Evolutionary conservation across 164 flowering plant species (phyloP).

Genomic region (Kalanchoe fedtschenkoi): DNA sequence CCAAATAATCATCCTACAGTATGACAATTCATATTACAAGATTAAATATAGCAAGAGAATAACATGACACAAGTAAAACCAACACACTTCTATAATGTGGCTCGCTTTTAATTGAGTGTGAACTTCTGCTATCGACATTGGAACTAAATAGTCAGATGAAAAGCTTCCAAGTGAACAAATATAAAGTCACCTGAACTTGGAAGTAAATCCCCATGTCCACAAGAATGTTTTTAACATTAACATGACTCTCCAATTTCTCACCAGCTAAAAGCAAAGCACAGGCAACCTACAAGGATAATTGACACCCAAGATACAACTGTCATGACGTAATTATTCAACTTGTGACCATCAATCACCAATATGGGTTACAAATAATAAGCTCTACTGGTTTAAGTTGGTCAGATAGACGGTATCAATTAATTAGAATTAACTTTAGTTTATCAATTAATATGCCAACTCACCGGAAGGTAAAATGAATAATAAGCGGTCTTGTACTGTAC

Average conservation of each 20-base stretch:
- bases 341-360: too few relatives aligned
- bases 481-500: slow-evolving; percentile 97
- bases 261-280: slow-evolving; percentile 87
- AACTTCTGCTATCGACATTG: too few relatives aligned
- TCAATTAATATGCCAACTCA: slow-evolving; percentile 27
- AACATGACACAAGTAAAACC: background rate
- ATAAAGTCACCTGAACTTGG: slow-evolving; percentile 83
- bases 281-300: slow-evolving; percentile 49
- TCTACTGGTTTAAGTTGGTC: too few relatives aligned
- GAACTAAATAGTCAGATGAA: background rate
- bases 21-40: background rate
- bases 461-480: slow-evolving; percentile 95
- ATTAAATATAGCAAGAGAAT: background rate
- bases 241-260: slow-evolving; percentile 67
- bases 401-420: too few relatives aligned
- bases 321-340: background rate
- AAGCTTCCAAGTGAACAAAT: background rate
- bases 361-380: too few relatives aligned
- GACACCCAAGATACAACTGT: background rate
- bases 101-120: too few relatives aligned
- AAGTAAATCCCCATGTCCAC: slow-evolving; percentile 93
- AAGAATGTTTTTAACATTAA: slow-evolving; percentile 66
- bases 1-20: slow-evolving; percentile 87
- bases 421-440: too few relatives aligned
- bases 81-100: too few relatives aligned